phyloP scores from a whole-genome alignment of 2,329 filamentous ascomycete species.

The Nothopassalora personata region DNA sequence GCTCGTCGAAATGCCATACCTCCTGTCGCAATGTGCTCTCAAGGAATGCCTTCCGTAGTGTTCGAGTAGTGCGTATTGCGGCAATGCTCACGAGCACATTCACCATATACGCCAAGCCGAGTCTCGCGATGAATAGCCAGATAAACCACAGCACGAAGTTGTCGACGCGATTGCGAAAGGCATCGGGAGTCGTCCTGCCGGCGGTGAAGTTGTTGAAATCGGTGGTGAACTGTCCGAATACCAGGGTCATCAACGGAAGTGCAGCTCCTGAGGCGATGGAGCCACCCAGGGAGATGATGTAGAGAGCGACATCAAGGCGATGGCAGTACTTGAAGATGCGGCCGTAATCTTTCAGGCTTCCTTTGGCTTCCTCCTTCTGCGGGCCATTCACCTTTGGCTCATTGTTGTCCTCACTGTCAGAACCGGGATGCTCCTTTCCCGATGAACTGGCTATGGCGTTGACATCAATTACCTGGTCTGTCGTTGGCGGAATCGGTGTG shows the following conservation, averaged over 20 bases:
- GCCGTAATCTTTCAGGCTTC: conserved; percentile 20
- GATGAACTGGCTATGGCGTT: background rate
- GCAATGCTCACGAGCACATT: conserved; percentile 43
- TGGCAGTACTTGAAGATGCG: conserved; percentile 33
- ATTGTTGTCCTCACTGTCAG: background rate
- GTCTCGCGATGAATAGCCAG: conserved; percentile 63
- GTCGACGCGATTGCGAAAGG: conserved; percentile 22
- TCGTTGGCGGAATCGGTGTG: background rate
- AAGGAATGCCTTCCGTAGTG: conserved; percentile 57
- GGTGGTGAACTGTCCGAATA: conserved; percentile 49
- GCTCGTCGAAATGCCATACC: conserved; percentile 61
- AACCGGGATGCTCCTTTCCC: background rate
- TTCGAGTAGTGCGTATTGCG: conserved; percentile 49
- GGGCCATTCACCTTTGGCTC: background rate
- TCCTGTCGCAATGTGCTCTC: conserved; percentile 59
- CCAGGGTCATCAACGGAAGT: conserved; percentile 46
- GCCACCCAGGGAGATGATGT: conserved; percentile 27
- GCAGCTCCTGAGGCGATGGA: conserved; percentile 42
- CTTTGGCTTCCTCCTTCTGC: conserved; percentile 6
- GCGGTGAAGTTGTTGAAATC: conserved; percentile 41
- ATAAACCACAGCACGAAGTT: conserved; percentile 60
- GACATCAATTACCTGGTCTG: conserved; percentile 1
- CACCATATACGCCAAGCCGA: conserved; percentile 55
- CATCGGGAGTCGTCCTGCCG: conserved; percentile 9
- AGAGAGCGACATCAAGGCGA: conserved; percentile 24